Evolutionary conservation across 495 filamentous ascomycete genomes (phyloP).

Genomic region (Penicillium crystallinum): DNA sequence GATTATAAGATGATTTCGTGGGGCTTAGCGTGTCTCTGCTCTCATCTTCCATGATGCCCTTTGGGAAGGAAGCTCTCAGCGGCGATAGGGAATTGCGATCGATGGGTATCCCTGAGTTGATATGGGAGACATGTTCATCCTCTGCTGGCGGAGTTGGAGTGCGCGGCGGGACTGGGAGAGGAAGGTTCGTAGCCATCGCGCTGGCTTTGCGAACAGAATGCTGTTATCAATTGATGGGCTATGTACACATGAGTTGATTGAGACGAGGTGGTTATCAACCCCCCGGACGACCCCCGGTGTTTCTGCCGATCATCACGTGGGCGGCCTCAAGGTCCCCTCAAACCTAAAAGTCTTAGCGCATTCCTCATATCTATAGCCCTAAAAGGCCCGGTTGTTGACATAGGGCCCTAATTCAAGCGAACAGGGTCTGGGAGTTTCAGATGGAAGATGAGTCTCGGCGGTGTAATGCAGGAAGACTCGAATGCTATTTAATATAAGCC

Average conservation of each 20-base stretch:
- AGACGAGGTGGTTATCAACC: neutral
- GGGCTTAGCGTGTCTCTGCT: slow-evolving; percentile 35
- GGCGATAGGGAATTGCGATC: slow-evolving; percentile 64
- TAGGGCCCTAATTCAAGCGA: no score
- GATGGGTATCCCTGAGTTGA: slow-evolving; percentile 36
- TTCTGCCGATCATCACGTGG: slow-evolving; percentile 8
- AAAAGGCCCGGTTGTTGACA: neutral
- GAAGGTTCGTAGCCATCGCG: slow-evolving; percentile 54
- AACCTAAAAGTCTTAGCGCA: neutral
- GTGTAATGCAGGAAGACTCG: neutral
- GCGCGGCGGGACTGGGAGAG: slow-evolving; percentile 59
- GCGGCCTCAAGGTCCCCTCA: neutral
- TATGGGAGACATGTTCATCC: slow-evolving; percentile 27
- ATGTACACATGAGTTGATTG: slow-evolving; percentile 1
- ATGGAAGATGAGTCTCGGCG: neutral
- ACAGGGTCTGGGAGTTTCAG: neutral
- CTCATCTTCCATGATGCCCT: slow-evolving; percentile 22
- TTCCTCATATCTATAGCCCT: neutral
- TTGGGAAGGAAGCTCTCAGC: slow-evolving; percentile 47
- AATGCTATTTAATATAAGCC: neutral
- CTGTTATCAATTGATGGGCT: neutral
- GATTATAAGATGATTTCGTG: slow-evolving; percentile 39
- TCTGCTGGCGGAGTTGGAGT: slow-evolving; percentile 66
- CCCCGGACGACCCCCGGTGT: slow-evolving; percentile 2
- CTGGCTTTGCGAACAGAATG: slow-evolving; percentile 9